Percentiles rank a stretch among this genome's conserved stretches.
Evolutionary conservation across 495 filamentous ascomycete species (phyloP).

Genomic region (Evansstolkia leycettana): DNA sequence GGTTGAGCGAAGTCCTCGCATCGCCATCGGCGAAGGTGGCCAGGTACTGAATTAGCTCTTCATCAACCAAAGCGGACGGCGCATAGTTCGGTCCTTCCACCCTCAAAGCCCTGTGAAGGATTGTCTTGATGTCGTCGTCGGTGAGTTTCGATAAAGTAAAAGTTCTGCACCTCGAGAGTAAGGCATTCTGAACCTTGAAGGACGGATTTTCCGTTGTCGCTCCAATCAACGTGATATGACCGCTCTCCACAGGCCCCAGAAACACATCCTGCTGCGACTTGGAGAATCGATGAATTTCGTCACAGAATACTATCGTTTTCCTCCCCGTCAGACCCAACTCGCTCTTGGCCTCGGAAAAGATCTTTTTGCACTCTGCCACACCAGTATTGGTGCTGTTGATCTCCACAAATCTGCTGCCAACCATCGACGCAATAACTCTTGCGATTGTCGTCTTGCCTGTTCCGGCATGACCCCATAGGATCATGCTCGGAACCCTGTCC

Average conservation of each 20-base stretch:
- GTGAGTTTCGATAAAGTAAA: slow-evolving; percentile 73
- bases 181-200: slow-evolving; percentile 83
- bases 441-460: slow-evolving; percentile 97
- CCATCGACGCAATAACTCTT: slow-evolving; percentile 73
- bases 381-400: slow-evolving; percentile 88
- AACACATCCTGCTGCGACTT: slow-evolving; percentile 96
- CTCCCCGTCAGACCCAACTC: slow-evolving; percentile 73
- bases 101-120: slow-evolving; percentile 61
- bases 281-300: slow-evolving; percentile 91
- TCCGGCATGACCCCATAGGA: slow-evolving; percentile 84
- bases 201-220: slow-evolving; percentile 96
- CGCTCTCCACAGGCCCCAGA: slow-evolving; percentile 81
- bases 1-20: slow-evolving; percentile 82
- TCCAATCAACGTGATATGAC: slow-evolving; percentile 82
- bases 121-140: slow-evolving; percentile 54
- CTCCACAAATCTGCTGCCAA: slow-evolving; percentile 79
- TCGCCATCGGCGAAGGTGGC: slow-evolving; percentile 82
- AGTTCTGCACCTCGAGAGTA: slow-evolving; percentile 80
- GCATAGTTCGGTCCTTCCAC: slow-evolving; percentile 44
- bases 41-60: slow-evolving; percentile 67
- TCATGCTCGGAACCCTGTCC: slow-evolving; percentile 83
- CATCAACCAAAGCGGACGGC: slow-evolving; percentile 54
- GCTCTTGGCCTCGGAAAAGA: slow-evolving; percentile 73
- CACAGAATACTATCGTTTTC: slow-evolving; percentile 94
- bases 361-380: slow-evolving; percentile 91